These are phyloP conservation scores for Trichoderma oligosporum DNA, from an alignment of 2,329 filamentous ascomycete genomes.

Conservation along the genomic window DNA sequence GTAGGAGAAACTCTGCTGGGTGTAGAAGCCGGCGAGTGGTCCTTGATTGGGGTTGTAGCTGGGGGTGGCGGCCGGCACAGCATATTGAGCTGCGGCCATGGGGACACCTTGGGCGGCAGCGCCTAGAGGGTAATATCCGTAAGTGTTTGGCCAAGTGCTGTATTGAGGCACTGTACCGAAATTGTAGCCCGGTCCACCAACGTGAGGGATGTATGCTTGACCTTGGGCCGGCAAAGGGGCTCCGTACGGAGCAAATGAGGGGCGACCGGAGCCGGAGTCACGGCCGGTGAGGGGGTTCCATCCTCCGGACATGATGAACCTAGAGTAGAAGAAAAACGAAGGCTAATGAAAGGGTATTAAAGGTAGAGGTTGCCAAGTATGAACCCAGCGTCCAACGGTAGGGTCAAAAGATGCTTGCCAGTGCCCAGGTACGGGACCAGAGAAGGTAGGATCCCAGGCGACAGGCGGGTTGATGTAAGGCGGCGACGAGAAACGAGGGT, in stretches of 20 bases:
- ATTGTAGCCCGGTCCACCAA: constrained; percentile 36
- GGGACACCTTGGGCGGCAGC: constrained; percentile 17
- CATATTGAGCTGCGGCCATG: neutral
- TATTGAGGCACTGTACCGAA: constrained; percentile 28
- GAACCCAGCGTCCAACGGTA: constrained; percentile 31
- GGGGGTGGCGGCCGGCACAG: neutral
- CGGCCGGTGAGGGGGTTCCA: constrained; percentile 41
- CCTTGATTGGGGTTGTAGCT: constrained; percentile 4
- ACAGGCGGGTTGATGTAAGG: constrained; percentile 17
- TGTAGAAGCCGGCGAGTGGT: constrained; percentile 26
- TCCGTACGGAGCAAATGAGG: constrained; percentile 34
- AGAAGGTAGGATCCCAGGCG: constrained; percentile 30
- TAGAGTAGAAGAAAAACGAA: neutral
- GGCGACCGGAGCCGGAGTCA: constrained; percentile 34
- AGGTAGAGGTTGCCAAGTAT: constrained; percentile 36
- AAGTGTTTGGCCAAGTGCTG: constrained; percentile 27
- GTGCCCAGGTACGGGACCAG: constrained; percentile 33
- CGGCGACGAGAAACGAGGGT: neutral
- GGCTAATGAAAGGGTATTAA: constrained; percentile 2
- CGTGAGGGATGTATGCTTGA: constrained; percentile 38
- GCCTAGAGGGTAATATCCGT: constrained; percentile 26
- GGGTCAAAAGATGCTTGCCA: constrained; percentile 36
- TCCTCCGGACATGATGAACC: constrained; percentile 35
- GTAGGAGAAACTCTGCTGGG: constrained; percentile 29
- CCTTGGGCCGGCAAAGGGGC: constrained; percentile 34